phyloP scores from a whole-genome alignment of 345 rosid species.

The Citrus australasica region DNA sequence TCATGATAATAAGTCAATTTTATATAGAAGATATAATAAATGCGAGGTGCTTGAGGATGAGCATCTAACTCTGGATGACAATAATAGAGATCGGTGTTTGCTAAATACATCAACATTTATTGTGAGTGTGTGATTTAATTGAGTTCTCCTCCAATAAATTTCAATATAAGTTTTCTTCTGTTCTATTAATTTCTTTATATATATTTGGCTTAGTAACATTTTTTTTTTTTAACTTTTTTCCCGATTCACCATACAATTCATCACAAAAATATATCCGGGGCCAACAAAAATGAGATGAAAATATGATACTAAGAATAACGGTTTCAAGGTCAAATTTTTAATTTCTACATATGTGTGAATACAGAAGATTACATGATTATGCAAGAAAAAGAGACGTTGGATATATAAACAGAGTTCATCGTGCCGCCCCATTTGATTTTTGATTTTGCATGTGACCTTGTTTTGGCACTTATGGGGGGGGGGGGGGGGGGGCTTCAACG shows the following conservation, averaged over 20 bases:
- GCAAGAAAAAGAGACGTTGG: not conserved
- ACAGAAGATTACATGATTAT: not conserved
- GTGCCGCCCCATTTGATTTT: not conserved
- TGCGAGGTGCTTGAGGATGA: not conserved
- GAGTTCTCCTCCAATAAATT: slow-evolving; percentile 17
- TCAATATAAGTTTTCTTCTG: slow-evolving; percentile 4
- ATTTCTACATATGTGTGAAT: not conserved
- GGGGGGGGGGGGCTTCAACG: not conserved
- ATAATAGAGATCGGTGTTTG: slow-evolving; percentile 44
- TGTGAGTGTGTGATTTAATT: slow-evolving; percentile 1
- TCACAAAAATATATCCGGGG: not conserved
- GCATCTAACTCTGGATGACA: slow-evolving; percentile 31
- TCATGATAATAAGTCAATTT: not conserved
- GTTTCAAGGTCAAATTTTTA: not conserved
- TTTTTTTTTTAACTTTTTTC: not conserved
- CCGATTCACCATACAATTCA: not conserved
- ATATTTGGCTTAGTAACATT: not conserved
- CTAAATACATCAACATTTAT: slow-evolving; percentile 42
- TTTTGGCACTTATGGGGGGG: not conserved
- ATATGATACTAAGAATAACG: not conserved
- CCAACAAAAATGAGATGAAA: not conserved
- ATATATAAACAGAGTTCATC: not conserved
- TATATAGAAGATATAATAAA: not conserved
- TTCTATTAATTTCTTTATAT: not conserved
- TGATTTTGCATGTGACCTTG: not conserved